Conservation (phyloP, 768 basidiomycete genomes). For the Collybiopsis luxurians region DNA sequence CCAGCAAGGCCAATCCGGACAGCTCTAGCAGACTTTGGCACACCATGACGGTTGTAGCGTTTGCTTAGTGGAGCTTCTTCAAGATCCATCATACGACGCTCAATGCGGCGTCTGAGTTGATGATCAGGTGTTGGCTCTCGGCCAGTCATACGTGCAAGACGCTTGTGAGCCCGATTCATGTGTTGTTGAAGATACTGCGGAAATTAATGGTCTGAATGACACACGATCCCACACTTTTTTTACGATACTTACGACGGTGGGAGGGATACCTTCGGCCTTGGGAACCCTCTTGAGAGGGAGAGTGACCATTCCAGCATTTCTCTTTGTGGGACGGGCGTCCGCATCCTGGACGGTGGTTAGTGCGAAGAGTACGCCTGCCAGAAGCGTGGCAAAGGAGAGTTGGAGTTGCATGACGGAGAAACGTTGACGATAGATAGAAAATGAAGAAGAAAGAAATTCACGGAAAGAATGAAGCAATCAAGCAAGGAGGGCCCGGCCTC, state of each 20-base stretch:
- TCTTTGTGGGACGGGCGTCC: conserved; percentile 39
- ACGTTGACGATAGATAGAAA: conserved; percentile 17
- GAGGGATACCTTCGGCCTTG: conserved; percentile 27
- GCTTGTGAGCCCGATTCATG: conserved; percentile 61
- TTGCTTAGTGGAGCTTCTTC: conserved; percentile 27
- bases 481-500: conserved; percentile 36
- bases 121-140: conserved; percentile 46
- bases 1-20: conserved; percentile 28
- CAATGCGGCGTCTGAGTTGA: conserved; percentile 43
- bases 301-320: conserved; percentile 33
- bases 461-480: conserved; percentile 20
- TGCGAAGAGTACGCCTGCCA: conserved; percentile 48
- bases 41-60: conserved; percentile 9
- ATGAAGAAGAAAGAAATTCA: conserved; percentile 18
- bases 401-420: conserved; percentile 51
- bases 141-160: conserved; percentile 69
- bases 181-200: conserved; percentile 66
- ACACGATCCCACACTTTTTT: too few relatives aligned
- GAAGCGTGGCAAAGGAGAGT: conserved; percentile 47
- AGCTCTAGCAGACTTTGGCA: conserved; percentile 9
- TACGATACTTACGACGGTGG: conserved; percentile 34
- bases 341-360: conserved; percentile 31
- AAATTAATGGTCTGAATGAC: too few relatives aligned
- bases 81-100: conserved; percentile 44
- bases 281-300: conserved; percentile 42